Base-by-base conservation (phyloP, 345 rosid genomes). In the Linum lewisii region DNA sequence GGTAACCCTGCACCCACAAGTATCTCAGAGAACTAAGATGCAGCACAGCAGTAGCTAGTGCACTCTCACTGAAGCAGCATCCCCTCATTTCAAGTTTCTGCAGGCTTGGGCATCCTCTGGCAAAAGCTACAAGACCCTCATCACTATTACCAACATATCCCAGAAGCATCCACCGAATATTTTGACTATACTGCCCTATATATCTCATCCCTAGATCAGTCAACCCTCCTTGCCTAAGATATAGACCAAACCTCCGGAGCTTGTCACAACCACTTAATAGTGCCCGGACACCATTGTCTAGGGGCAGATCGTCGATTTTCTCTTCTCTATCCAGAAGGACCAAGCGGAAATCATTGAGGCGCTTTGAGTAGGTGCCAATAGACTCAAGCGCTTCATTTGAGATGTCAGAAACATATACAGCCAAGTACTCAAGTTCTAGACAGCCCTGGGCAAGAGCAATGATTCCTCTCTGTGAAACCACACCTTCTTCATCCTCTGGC, bases 41-140 rank as follows among this genome's bases (percentile, higher is more conserved):
- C 75, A 62, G 62, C 7, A 73, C 96, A 21, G 93, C 87, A 24
- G 52, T 68, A 14, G 97, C 90, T 18, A 94, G 67, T 23, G 95
- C 99, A 21, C 53, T 61, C 71, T 87, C 97, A 13, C 83, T 87
- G 78, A 94, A 94, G 75, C 79, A 80, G 69, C 97, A 94, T 7
- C 88, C 92, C 69, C 95, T 82, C 88, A 94, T 94, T 71, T 94
- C 99, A 18, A 94, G 84, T 69, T 84, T 94, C 67, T 81, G 90
- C 55, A 94, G 78, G 56, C 76, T 84, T 11, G 92, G 96, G 70
- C 97, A 94, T 51, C 99, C 99, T 58, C 63, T 74, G 0, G 99
- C 81, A 71, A 94, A 90, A 60, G 69, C 88, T 68, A 82, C 37
- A 47, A 94, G 68, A 47, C 99, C 99, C 2, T 61, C 76, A 32